These are phyloP conservation scores for Solanum bulbocastanum DNA, from an alignment of 257 asterid genomes.

Conservation along the genomic window DNA sequence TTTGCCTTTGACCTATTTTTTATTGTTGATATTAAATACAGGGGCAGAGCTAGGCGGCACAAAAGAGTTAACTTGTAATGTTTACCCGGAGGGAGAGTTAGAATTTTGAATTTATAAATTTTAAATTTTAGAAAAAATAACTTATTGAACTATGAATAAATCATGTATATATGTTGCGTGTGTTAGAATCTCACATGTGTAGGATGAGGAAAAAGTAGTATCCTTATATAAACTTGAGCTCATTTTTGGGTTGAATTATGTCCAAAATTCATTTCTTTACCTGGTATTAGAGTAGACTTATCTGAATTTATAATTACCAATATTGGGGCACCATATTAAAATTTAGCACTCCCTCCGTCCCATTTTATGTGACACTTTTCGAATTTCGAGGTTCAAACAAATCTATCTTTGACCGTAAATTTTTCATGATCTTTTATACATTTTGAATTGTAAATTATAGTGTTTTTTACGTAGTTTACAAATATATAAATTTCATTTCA, in stretches of 20 bases:
- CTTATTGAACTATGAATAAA: not conserved
- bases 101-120: not conserved
- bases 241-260: no score
- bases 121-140: not conserved
- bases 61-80: not conserved
- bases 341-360: not conserved
- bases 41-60: not conserved
- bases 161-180: not conserved
- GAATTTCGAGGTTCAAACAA: no score
- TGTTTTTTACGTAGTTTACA: no score
- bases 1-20: not conserved
- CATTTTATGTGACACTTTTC: no score
- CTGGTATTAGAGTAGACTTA: no score
- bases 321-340: no score
- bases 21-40: not conserved
- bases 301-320: not conserved
- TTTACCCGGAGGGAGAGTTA: accelerated
- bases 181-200: not conserved
- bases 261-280: not conserved
- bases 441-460: no score
- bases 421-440: no score
- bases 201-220: not conserved
- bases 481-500: no score
- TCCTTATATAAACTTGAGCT: no score
- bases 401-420: no score